These are phyloP conservation scores for Tanacetum coccineum DNA, from an alignment of 129 eudicot species.

Conservation along the genomic window DNA sequence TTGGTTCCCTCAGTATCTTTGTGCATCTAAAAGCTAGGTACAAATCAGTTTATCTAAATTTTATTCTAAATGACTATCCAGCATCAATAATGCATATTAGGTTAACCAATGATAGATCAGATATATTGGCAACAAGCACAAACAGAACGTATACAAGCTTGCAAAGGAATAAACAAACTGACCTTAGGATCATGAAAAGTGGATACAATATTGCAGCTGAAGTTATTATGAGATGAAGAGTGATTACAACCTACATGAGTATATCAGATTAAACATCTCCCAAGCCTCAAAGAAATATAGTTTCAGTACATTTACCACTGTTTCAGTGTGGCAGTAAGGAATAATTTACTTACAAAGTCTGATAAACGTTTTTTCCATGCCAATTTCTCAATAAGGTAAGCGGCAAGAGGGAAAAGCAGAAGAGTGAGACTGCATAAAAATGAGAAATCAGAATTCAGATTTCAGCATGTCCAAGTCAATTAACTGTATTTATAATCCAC, in stretches of 20 bases:
- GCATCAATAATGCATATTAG: neutral
- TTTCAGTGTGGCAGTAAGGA: neutral
- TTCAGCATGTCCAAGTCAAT: neutral
- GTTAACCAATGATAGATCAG: too few relatives aligned
- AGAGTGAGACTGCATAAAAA: slow-evolving; percentile 63
- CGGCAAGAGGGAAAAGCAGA: slow-evolving; percentile 65
- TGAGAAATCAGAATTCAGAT: neutral
- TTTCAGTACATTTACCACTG: too few relatives aligned
- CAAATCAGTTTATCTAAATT: neutral
- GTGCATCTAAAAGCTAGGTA: neutral
- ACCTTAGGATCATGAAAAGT: slow-evolving; percentile 79
- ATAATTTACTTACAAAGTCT: slow-evolving; percentile 51
- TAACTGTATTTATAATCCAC: neutral
- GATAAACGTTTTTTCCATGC: slow-evolving; percentile 58
- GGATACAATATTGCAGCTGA: slow-evolving; percentile 66
- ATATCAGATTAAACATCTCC: slow-evolving; percentile 13
- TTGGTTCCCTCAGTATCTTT: slow-evolving; percentile 8
- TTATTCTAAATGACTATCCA: neutral
- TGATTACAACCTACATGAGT: slow-evolving; percentile 49
- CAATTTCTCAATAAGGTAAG: slow-evolving; percentile 71
- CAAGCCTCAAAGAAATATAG: too few relatives aligned
- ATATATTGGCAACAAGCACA: neutral
- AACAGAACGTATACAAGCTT: neutral
- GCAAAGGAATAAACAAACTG: slow-evolving; percentile 5
- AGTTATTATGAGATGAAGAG: slow-evolving; percentile 54